Evolutionary conservation across 73 alveolate species (phyloP), one percentile per base, ranked within the genome.

Genomic region (Uronychia setigera): DNA sequence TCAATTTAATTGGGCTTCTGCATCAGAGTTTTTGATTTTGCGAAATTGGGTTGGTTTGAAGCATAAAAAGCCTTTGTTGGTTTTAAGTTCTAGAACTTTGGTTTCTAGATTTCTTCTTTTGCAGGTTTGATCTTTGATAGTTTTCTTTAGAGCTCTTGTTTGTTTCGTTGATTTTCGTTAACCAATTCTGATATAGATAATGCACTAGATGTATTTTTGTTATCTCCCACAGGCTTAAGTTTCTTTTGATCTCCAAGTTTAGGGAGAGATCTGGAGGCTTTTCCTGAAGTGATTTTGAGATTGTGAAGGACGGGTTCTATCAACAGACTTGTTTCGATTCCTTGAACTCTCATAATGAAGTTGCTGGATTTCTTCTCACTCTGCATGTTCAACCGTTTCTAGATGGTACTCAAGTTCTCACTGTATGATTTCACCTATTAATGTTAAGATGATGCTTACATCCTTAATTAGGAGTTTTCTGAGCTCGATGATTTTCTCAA

Each of bases 381-480:
- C 19, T 11, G 67, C n/a, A 46, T 11, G 67, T 5, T 19, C n/a
- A 46, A 11, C 19, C 19, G 5, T 19, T 46, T 46, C 19, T 5
- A 11, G 67, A 46, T 46, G n/a, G n/a, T 19, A 11, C n/a, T 46
- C 67, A 46, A 11, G 19, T 46, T 19, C 67, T 46, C 5, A 5
- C 19, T 11, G n/a, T 11, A 46, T 11, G 67, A 46, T 46, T 46
- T 46, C n/a, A 46, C 67, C 67, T 46, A 19, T 19, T 1, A 33
- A 25, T 25, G 11, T 26, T 58, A 14, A 9, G 9, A 35, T 26
- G 11, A 25, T 27, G 35, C 84, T 32, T 83, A 83, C 90, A 58
- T 58, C 77, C 59, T 77, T 81, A 0, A 76, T 77, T 26, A 77
- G 67, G 76, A 74, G 76, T 77, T 85, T 77, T 85, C 77, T 85